Evolutionary conservation across 2,329 filamentous ascomycete species (phyloP), one percentile per base, ranked within the genome.

Genomic region (Diaporthe ampelina): DNA sequence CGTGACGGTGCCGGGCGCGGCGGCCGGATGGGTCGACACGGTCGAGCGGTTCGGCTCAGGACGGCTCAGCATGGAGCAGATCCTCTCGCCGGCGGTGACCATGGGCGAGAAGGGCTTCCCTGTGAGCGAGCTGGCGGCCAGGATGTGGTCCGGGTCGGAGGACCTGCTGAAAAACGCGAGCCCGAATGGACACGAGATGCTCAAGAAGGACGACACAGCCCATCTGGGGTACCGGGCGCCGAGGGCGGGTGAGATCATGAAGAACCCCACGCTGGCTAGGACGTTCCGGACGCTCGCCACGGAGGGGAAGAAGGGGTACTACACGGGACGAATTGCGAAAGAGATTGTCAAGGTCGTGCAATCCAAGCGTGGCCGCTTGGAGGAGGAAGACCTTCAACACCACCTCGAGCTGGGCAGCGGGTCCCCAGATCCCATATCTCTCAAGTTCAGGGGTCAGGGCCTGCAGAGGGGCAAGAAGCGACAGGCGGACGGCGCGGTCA

Each of bases 1-100:
- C 13, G 94, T 95, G 0, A 98, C 95, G 1, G 92, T 97, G 0
- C 97, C 97, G 0, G 97, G 97, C 8, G 95, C 97, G 1, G 91
- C 97, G 0, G 97, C 95, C 0, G 97, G 96, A 0, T 99, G 97
- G 97, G 92, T 94, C 32, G 97, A 99, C 82, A 93, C 94, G 0
- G 88, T 98, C 0, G 93, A 95, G 83, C 91, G 91, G 71, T 98
- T 98, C 80, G 97, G 97, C 21, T 98, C 95, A 82, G 94, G 95
- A 3, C 97, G 93, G 81, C 79, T 98, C 19, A 91, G 87, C 11
- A 78, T 98, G 84, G 90, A 91, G 78, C 91, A 97, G 79, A 92
- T 98, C 74, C 86, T 99, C 15, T 88, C 86, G 7, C 96, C 97
- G 0, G 97, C 95, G 0, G 95, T 97, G 76, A 91, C 93, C 80